A percentile compares a stretch with the other conserved stretches of the same genome.
phyloP scores from a whole-genome alignment of 148 eudicot species.

The Rhododendron henanense region DNA sequence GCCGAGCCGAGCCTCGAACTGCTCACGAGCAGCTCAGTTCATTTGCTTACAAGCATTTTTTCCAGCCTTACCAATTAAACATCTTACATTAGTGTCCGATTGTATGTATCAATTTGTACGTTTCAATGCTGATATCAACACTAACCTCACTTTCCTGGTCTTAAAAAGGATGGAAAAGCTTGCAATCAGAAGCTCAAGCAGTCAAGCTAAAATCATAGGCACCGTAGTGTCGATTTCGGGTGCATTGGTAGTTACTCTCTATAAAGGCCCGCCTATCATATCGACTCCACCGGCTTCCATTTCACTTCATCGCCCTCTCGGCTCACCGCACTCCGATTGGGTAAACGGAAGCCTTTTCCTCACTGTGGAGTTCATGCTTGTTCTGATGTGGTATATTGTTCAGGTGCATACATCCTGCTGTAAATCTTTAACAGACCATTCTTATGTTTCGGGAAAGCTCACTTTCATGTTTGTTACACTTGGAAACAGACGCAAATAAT shows the following conservation, averaged over 20 bases:
- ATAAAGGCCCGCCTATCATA: conserved; percentile 49
- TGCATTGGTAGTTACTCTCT: conserved; percentile 57
- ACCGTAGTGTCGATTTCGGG: conserved; percentile 61
- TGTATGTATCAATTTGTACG: not conserved
- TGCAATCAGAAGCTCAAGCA: conserved; percentile 47
- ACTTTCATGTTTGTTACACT: conserved; percentile 6
- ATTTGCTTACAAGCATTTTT: no score
- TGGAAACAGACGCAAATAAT: conserved; percentile 46
- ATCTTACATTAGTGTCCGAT: not conserved
- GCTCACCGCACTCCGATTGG: conserved; percentile 42
- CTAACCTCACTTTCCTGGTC: not conserved
- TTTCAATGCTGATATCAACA: not conserved
- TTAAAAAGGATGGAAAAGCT: conserved; percentile 62
- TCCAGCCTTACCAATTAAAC: not conserved
- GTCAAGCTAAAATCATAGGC: conserved; percentile 61
- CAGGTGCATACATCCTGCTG: conserved; percentile 38
- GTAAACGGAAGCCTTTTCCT: conserved; percentile 57
- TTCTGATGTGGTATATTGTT: conserved; percentile 78
- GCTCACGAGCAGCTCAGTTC: not conserved
- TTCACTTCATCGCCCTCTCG: conserved; percentile 13
- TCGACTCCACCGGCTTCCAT: conserved; percentile 6
- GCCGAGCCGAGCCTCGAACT: not conserved
- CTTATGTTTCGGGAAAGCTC: not conserved
- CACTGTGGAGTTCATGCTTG: conserved; percentile 56
- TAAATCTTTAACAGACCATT: not conserved